Evolutionary conservation across 352 stramenopile genomes (phyloP), one percentile per base, ranked within the genome.

Genomic region (Globisporangium carolinianum): DNA sequence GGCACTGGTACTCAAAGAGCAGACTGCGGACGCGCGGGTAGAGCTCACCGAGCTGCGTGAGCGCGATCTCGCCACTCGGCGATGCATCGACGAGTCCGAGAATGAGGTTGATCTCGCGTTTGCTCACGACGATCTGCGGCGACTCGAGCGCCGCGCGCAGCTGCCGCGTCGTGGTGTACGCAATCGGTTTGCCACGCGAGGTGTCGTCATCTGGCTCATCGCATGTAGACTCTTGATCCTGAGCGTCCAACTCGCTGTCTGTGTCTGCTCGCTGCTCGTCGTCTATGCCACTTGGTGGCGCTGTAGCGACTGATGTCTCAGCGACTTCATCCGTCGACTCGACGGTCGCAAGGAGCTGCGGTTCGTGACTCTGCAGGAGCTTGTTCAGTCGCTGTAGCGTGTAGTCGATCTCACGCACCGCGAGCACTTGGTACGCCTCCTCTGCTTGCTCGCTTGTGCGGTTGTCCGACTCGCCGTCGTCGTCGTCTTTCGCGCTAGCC

Each of bases 1-100:
- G 73, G 11, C 64, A 56, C 49, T 90, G 79, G 58, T 75, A 90
- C 61, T 71, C 65, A 43, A 90, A 90, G 48, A 90, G 67, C 55
- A 76, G 60, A 6, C 63, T 67, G 46, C 79, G 72, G 35, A 85
- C 73, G 15, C 72, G 75, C 32, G 71, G 62, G 18, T 83, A 56
- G 5, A 90, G 51, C 38, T 72, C 55, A 1, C 61, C 60, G 0
- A 88, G 63, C 10, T 76, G 64, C 5, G 69, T 57, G 42, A 69
- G 79, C 2, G 71, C 51, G 18, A 87, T 66, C 0, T 68, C 51
- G 0, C 65, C 65, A 8, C 61, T 75, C 7, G 65, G 41, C 4
- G 42, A 53, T 5, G 53, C 24, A 8, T 73, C 65, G 5, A 64
- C 77, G 3, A 88, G 66, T 37, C 67, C 68, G 36, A 84, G 45